Evolutionary conservation across 805 yeast genomes (phyloP).

Genomic region (Lipomyces yamanashiensis): DNA sequence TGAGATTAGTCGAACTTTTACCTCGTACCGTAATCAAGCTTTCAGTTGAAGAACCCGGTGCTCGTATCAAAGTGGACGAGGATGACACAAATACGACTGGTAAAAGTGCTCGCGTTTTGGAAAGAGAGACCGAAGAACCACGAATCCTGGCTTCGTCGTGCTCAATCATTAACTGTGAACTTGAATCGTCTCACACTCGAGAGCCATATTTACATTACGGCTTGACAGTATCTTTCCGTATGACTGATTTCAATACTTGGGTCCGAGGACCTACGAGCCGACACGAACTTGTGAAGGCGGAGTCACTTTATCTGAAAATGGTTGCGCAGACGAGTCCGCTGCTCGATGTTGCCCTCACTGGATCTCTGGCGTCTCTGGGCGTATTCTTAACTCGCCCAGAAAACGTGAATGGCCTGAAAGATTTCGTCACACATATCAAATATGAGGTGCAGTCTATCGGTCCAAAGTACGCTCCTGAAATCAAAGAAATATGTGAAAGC

Average conservation of each 20-base stretch:
- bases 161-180: constrained; percentile 42
- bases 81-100: neutral
- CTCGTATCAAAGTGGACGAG: constrained; percentile 40
- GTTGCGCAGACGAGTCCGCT: constrained; percentile 33
- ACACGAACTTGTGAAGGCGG: constrained; percentile 25
- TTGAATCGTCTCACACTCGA: constrained; percentile 42
- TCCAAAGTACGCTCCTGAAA: neutral
- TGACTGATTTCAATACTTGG: constrained; percentile 34
- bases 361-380: constrained; percentile 23
- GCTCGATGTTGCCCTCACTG: constrained; percentile 30
- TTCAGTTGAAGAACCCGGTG: constrained; percentile 45
- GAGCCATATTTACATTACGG: constrained; percentile 37
- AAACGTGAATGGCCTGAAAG: constrained; percentile 31
- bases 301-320: constrained; percentile 22
- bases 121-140: constrained; percentile 22
- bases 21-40: constrained; percentile 42
- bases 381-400: constrained; percentile 35
- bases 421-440: constrained; percentile 25
- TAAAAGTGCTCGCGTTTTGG: neutral
- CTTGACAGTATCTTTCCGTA: constrained; percentile 38
- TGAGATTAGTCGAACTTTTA: constrained; percentile 20
- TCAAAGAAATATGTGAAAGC: neutral
- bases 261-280: constrained; percentile 19
- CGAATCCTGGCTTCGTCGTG: constrained; percentile 46
- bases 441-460: constrained; percentile 20